Conservation (phyloP, 2,329 filamentous ascomycete genomes). For the Macrophomina tecta region DNA sequence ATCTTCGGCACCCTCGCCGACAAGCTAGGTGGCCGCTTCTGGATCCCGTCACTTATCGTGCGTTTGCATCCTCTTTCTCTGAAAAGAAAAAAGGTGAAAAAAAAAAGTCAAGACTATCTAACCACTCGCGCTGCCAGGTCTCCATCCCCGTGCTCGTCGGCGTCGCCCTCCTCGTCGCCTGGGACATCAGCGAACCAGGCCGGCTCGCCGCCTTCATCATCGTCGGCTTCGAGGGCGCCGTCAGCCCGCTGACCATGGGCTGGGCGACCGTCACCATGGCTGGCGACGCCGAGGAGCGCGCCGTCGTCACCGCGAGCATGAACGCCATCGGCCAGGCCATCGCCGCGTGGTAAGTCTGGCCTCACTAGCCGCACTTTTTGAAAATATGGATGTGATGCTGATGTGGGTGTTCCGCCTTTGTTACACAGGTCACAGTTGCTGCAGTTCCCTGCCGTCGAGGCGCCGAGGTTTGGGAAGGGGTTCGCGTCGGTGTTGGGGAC, state of each 20-base stretch:
- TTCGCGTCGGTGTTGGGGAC: conserved; percentile 41
- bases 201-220: conserved; percentile 48
- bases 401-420: too few relatives aligned
- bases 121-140: too few relatives aligned
- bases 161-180: conserved; percentile 43
- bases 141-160: conserved; percentile 45
- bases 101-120: too few relatives aligned
- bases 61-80: too few relatives aligned
- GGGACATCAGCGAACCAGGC: conserved; percentile 47
- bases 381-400: too few relatives aligned
- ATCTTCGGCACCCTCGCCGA: conserved; percentile 36
- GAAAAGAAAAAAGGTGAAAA: too few relatives aligned
- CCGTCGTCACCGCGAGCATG: conserved; percentile 52
- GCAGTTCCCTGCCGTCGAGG: conserved; percentile 46
- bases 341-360: conserved; percentile 38
- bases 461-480: conserved; percentile 42
- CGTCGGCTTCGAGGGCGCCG: conserved; percentile 45
- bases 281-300: conserved; percentile 45
- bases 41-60: conserved; percentile 41
- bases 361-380: too few relatives aligned
- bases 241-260: conserved; percentile 46
- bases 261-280: conserved; percentile 40
- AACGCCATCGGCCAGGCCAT: conserved; percentile 53
- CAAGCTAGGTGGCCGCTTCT: conserved; percentile 47
- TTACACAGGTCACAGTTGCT: conserved; percentile 41